phyloP scores from a whole-genome alignment of 805 yeast genomes.

The Saccharomycopsis sp. region DNA sequence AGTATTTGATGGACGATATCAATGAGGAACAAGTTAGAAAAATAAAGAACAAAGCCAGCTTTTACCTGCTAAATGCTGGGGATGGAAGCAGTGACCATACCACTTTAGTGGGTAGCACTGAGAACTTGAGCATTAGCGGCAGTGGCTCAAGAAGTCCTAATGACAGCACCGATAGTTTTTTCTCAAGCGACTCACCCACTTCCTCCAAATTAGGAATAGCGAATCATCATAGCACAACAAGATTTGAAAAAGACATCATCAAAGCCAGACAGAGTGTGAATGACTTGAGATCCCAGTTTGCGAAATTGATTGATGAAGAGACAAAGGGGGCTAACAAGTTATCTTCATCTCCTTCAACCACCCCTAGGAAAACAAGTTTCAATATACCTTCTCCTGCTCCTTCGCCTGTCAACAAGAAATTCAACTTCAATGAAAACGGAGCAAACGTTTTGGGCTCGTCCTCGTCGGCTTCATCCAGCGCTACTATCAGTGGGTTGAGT shows the following conservation, averaged over 20 bases:
- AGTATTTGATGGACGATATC: constrained; percentile 17
- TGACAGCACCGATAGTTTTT: constrained; percentile 1
- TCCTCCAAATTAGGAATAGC: constrained; percentile 9
- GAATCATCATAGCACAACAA: constrained; percentile 19
- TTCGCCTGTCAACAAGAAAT: constrained; percentile 12
- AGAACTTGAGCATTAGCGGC: neutral
- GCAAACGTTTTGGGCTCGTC: neutral
- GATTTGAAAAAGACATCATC: constrained; percentile 20
- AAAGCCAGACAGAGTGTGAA: constrained; percentile 19
- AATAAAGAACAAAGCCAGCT: constrained; percentile 9
- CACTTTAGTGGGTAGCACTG: neutral
- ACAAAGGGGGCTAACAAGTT: constrained; percentile 3
- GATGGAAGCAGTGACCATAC: constrained; percentile 5
- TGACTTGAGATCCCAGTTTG: constrained; percentile 18
- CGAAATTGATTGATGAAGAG: constrained; percentile 19
- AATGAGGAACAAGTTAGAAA: constrained; percentile 7
- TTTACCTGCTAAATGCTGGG: neutral
- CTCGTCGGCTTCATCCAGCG: neutral
- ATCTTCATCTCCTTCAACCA: constrained; percentile 10
- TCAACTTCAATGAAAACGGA: neutral
- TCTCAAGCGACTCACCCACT: constrained; percentile 11
- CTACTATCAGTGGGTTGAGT: neutral
- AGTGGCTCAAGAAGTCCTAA: constrained; percentile 2
- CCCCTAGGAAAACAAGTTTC: constrained; percentile 10
- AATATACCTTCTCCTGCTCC: constrained; percentile 11